Evolutionary conservation across 192 early-diverging fungal genomes (phyloP).

Genomic region (Podila clonocystis): DNA sequence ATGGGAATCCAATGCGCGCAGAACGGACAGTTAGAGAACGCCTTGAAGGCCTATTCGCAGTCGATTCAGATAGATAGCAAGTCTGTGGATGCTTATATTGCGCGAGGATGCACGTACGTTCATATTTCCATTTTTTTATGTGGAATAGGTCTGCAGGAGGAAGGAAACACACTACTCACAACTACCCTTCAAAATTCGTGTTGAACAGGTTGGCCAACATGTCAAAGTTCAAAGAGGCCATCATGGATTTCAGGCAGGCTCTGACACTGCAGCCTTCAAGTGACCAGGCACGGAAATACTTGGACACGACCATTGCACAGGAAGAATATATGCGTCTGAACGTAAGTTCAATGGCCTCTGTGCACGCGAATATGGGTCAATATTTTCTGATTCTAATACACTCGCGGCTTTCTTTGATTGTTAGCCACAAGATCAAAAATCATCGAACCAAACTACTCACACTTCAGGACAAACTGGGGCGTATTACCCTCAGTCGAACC

Average conservation of each 20-base stretch:
- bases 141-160: too few species aligned
- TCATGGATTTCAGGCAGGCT: constrained; percentile 48
- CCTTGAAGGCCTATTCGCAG: constrained; percentile 42
- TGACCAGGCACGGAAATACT: constrained; percentile 25
- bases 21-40: constrained; percentile 34
- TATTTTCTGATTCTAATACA: too few species aligned
- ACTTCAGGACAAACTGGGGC: background rate
- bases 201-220: constrained; percentile 24
- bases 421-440: too few species aligned
- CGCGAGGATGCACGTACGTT: constrained; percentile 53
- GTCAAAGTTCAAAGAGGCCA: constrained; percentile 26
- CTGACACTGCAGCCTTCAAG: constrained; percentile 27
- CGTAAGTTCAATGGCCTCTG: constrained; percentile 8
- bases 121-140: background rate
- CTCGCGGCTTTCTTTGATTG: too few species aligned
- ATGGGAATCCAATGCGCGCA: constrained; percentile 31
- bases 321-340: constrained; percentile 34
- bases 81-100: constrained; percentile 33
- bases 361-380: too few species aligned
- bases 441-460: too few species aligned
- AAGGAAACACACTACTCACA: too few species aligned
- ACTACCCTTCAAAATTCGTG: too few species aligned
- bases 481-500: constrained; percentile 11
- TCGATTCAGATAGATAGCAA: constrained; percentile 41
- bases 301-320: constrained; percentile 41